Evolutionary conservation across 768 basidiomycete genomes (phyloP).

Genomic region (Macrolepiota albuminosa): DNA sequence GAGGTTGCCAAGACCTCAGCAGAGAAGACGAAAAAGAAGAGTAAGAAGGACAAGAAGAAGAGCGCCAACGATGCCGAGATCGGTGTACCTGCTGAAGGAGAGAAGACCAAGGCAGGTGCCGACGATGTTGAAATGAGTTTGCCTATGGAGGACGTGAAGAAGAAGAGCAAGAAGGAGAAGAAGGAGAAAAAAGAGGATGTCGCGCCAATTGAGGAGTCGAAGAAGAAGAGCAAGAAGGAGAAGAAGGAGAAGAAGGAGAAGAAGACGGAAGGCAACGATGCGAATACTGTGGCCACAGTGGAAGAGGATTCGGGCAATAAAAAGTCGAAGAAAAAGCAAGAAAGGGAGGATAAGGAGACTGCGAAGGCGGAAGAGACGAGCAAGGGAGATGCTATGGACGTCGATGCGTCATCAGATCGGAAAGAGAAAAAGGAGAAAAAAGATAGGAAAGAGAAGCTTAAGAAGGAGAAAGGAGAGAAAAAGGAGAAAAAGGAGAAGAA

Average conservation of each 20-base stretch:
- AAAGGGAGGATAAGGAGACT: not conserved
- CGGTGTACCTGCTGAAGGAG: constrained; percentile 14
- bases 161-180: constrained; percentile 18
- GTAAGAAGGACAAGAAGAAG: constrained; percentile 14
- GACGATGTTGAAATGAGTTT: constrained; percentile 13
- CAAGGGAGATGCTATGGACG: not conserved
- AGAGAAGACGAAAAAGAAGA: constrained; percentile 14
- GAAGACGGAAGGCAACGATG: not conserved
- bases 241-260: not conserved
- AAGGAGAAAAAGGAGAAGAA: constrained; percentile 18
- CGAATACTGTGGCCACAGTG: not conserved
- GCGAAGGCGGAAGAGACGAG: not conserved
- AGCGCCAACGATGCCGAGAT: constrained; percentile 15
- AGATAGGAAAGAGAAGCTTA: constrained; percentile 4
- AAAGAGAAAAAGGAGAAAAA: constrained; percentile 15
- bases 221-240: constrained; percentile 17
- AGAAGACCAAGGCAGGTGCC: constrained; percentile 9
- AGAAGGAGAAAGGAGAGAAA: constrained; percentile 21
- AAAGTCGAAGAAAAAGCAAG: not conserved
- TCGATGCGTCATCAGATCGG: constrained; percentile 8
- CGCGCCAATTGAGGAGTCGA: constrained; percentile 6
- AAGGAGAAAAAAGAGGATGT: constrained; percentile 12
- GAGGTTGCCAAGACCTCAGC: constrained; percentile 14
- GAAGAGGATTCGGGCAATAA: not conserved
- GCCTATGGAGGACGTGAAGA: constrained; percentile 16